Evolutionary conservation across 2,329 filamentous ascomycete species (phyloP).

Genomic region (Reticulascus tulasneorum): DNA sequence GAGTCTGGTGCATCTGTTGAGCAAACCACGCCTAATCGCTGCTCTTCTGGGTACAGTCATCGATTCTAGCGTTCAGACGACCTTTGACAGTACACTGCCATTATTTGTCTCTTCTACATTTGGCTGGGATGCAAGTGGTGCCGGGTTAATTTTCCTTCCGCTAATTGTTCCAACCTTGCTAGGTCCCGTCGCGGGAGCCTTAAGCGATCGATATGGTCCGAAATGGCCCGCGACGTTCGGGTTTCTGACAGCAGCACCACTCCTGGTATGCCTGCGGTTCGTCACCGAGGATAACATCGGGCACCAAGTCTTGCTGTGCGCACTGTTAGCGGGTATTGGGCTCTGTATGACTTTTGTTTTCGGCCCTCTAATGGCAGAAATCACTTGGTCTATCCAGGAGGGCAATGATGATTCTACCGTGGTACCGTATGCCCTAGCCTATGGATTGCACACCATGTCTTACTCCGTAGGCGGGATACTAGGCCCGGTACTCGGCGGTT

Average conservation of each 20-base stretch:
- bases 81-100: constrained; percentile 30
- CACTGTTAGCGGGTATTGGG: constrained; percentile 25
- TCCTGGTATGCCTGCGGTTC: constrained; percentile 28
- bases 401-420: constrained; percentile 14
- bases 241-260: constrained; percentile 27
- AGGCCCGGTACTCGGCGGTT: constrained; percentile 29
- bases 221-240: constrained; percentile 29
- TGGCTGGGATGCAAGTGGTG: constrained; percentile 28
- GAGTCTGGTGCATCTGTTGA: constrained; percentile 16
- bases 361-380: constrained; percentile 30
- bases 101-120: constrained; percentile 24
- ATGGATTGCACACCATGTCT: constrained; percentile 31
- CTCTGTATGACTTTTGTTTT: constrained; percentile 26
- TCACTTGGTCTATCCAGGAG: constrained; percentile 25
- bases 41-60: constrained; percentile 30
- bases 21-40: constrained; percentile 26
- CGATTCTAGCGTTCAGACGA: constrained; percentile 26
- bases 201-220: constrained; percentile 29
- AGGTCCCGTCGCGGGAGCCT: constrained; percentile 24
- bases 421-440: constrained; percentile 28
- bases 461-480: constrained; percentile 27
- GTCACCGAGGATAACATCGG: constrained; percentile 24
- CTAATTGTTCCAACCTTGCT: constrained; percentile 26
- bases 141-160: constrained; percentile 30
- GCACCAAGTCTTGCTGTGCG: constrained; percentile 27